phyloP scores from a whole-genome alignment of 1,284 basidiomycete species.

The Baeospora myosura region DNA sequence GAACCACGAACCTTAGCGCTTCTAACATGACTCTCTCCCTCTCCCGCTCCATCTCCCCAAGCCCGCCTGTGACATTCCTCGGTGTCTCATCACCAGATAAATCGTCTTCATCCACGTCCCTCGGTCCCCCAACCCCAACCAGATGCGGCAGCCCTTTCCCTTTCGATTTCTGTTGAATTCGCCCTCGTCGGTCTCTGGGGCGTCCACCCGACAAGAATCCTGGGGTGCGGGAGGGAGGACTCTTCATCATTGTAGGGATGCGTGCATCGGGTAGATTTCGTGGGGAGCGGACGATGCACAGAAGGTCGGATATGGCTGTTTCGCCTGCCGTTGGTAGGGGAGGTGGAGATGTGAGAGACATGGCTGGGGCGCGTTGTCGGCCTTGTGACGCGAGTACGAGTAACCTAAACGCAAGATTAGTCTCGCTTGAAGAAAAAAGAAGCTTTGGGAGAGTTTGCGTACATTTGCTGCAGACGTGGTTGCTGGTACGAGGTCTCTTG shows the following conservation, averaged over 20 bases:
- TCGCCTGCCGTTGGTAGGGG: constrained; percentile 54
- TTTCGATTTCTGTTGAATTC: constrained; percentile 37
- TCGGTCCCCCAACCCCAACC: constrained; percentile 17
- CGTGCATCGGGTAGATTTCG: constrained; percentile 26
- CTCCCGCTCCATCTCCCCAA: constrained; percentile 34
- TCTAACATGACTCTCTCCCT: constrained; percentile 52
- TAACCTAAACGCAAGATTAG: constrained; percentile 40
- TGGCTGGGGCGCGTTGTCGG: constrained; percentile 40
- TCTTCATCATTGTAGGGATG: constrained; percentile 9
- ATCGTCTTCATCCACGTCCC: constrained; percentile 29
- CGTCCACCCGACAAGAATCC: constrained; percentile 64
- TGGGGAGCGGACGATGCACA: constrained; percentile 48
- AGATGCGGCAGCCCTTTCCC: constrained; percentile 20
- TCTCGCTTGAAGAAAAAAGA: neutral
- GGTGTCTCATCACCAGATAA: constrained; percentile 50
- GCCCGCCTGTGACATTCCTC: constrained; percentile 23
- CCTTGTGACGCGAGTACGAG: constrained; percentile 67
- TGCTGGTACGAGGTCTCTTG: constrained; percentile 48
- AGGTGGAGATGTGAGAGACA: constrained; percentile 46
- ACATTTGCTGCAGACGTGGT: constrained; percentile 74
- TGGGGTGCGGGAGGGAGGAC: constrained; percentile 31
- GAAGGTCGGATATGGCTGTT: constrained; percentile 54
- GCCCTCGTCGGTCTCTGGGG: constrained; percentile 69
- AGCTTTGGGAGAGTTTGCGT: constrained; percentile 13
- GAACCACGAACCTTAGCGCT: constrained; percentile 35